Conservation (phyloP, 2,329 filamentous ascomycete genomes). For the Alternaria hordeiaustralica region DNA sequence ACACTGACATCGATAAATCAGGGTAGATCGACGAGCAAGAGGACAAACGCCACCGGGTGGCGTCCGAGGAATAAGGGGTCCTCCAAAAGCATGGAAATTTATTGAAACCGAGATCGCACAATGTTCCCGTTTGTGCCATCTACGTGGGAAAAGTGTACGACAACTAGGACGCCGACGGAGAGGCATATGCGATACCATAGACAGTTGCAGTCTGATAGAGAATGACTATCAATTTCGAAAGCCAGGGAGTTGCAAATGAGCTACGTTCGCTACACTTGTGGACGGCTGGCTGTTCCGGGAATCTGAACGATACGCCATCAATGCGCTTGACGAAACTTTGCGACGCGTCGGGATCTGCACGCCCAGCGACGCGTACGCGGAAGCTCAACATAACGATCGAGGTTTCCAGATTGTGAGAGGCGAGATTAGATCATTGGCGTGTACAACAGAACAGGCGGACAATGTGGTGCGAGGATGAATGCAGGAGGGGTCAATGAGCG, state of each 20-base stretch:
- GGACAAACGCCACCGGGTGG: conserved; percentile 24
- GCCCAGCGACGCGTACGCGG: background rate
- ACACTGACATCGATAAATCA: background rate
- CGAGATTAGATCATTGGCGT: background rate
- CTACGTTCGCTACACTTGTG: background rate
- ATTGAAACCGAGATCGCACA: background rate
- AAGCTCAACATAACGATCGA: background rate
- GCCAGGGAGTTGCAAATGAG: background rate
- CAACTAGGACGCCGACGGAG: background rate
- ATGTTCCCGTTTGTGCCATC: background rate
- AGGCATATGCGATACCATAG: background rate
- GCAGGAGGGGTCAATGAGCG: background rate
- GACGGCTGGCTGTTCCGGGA: background rate
- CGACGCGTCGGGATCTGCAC: background rate
- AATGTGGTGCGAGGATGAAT: background rate
- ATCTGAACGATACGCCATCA: background rate
- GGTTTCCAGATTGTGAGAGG: background rate
- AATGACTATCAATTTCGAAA: background rate
- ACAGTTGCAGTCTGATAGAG: background rate
- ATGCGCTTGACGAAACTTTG: background rate
- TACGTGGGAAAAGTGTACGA: background rate
- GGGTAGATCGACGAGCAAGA: background rate
- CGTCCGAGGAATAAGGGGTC: background rate
- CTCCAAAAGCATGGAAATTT: background rate
- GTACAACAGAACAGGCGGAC: background rate